These are phyloP conservation scores for Zelopaecilomyces penicillatus DNA, from an alignment of 2,329 filamentous ascomycete genomes.

Conservation along the genomic window DNA sequence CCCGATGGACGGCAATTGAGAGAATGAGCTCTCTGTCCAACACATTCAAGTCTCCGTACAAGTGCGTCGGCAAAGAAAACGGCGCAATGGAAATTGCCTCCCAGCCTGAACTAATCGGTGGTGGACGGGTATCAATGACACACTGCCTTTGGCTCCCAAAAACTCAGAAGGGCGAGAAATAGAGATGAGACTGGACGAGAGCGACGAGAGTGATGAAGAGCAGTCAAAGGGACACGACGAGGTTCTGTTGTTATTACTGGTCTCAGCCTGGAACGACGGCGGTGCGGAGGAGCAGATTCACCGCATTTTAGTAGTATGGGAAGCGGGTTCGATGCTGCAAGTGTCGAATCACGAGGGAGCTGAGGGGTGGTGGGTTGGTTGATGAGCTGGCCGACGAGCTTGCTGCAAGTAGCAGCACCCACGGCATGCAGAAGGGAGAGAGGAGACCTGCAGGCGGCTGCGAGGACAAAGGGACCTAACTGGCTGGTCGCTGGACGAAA, in stretches of 20 bases:
- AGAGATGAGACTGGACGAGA: not conserved
- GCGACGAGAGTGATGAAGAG: too few relatives aligned
- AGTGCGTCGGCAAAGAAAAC: too few relatives aligned
- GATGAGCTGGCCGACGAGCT: not conserved
- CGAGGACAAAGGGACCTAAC: not conserved
- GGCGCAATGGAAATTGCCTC: too few relatives aligned
- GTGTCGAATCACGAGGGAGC: slow-evolving; percentile 9
- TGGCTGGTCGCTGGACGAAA: too few relatives aligned
- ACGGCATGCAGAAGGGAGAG: slow-evolving; percentile 8
- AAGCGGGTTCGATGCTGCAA: slow-evolving; percentile 4
- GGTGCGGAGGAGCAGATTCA: slow-evolving; percentile 5
- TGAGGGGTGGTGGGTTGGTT: not conserved
- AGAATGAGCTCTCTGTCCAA: too few relatives aligned
- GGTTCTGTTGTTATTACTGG: too few relatives aligned
- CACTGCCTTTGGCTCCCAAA: too few relatives aligned
- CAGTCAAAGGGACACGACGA: too few relatives aligned
- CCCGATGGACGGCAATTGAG: too few relatives aligned
- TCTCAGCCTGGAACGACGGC: not conserved
- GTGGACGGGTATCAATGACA: too few relatives aligned
- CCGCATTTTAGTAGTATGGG: slow-evolving; percentile 7
- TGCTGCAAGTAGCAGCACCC: not conserved
- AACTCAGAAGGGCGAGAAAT: slow-evolving; percentile 1
- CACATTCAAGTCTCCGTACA: not conserved
- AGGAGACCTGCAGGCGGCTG: slow-evolving; percentile 8
- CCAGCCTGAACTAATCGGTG: too few relatives aligned